Percentiles rank a stretch among this genome's conserved stretches.
phyloP scores from a whole-genome alignment of 1,284 basidiomycete species.

The Rhodotorula mucilaginosa region DNA sequence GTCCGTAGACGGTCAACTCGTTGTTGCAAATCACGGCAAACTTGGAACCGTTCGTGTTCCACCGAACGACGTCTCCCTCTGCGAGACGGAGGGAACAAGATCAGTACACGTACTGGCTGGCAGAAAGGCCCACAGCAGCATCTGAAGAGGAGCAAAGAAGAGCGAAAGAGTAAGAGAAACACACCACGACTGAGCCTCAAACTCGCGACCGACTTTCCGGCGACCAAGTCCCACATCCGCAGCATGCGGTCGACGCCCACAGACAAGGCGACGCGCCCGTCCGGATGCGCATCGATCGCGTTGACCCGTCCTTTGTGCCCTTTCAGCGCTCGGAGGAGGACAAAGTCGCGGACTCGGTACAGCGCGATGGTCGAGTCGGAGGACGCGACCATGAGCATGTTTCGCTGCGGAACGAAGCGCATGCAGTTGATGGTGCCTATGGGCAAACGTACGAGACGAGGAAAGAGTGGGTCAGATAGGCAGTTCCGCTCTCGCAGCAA shows the following conservation, averaged over 20 bases:
- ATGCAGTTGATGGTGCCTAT: conserved; percentile 87
- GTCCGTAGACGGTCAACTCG: conserved; percentile 73
- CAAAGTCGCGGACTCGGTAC: conserved; percentile 91
- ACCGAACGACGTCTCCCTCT: conserved; percentile 86
- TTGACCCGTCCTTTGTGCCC: conserved; percentile 93
- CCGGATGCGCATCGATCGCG: conserved; percentile 83
- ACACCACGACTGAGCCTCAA: conserved; percentile 79
- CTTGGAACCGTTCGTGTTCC: conserved; percentile 69
- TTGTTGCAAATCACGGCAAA: conserved; percentile 72
- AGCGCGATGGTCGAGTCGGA: conserved; percentile 75
- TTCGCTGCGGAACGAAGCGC: conserved; percentile 80
- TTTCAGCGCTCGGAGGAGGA: conserved; percentile 77
- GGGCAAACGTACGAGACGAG: neutral
- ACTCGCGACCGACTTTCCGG: conserved; percentile 83
- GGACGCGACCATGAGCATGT: conserved; percentile 76
- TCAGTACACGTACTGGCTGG: no score
- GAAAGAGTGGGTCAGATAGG: neutral
- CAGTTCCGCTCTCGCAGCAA: neutral
- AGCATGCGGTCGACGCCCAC: conserved; percentile 87
- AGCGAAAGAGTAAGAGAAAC: conserved; percentile 27
- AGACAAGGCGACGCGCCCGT: conserved; percentile 82
- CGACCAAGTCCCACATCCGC: conserved; percentile 98
- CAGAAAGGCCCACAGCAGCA: no score
- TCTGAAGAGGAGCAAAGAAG: neutral
- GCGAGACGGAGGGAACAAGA: neutral